Percentiles rank a stretch among this genome's conserved stretches.
These are phyloP conservation scores for Lotus japonicus DNA, from an alignment of 306 rosid species.

Conservation along the genomic window DNA sequence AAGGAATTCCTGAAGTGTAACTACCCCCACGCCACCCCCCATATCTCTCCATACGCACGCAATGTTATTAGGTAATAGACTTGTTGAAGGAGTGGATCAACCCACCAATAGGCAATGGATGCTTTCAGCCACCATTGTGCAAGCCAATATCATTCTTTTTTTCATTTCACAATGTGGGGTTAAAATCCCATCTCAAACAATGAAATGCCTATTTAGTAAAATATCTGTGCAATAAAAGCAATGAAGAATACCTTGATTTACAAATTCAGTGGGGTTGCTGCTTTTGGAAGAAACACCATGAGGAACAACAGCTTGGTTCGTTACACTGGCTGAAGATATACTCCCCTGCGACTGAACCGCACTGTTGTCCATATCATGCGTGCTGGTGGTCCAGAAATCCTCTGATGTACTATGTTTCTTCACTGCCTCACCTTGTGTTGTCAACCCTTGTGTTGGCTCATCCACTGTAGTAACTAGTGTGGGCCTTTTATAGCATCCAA, in stretches of 20 bases:
- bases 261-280: slow-evolving; percentile 53
- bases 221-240: slow-evolving; percentile 1
- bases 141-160: neutral
- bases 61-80: too few species aligned
- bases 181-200: neutral
- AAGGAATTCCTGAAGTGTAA: neutral
- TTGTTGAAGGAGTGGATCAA: neutral
- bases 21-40: too few species aligned
- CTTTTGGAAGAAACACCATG: slow-evolving; percentile 44
- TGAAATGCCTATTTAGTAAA: neutral
- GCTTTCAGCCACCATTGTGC: neutral
- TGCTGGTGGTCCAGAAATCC: slow-evolving; percentile 90
- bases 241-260: slow-evolving; percentile 59
- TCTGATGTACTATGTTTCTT: slow-evolving; percentile 62
- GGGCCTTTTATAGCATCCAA: slow-evolving; percentile 64
- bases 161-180: neutral
- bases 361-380: slow-evolving; percentile 88
- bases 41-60: too few species aligned
- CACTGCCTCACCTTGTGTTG: slow-evolving; percentile 21
- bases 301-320: slow-evolving; percentile 56
- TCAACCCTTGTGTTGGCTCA: slow-evolving; percentile 32
- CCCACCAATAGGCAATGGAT: neutral
- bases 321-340: slow-evolving; percentile 70
- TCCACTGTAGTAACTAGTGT: slow-evolving; percentile 25
- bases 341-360: slow-evolving; percentile 89